Evolutionary conservation across 257 asterid species (phyloP), one percentile per base, ranked within the genome.

Genomic region (Cinchona pubescens): DNA sequence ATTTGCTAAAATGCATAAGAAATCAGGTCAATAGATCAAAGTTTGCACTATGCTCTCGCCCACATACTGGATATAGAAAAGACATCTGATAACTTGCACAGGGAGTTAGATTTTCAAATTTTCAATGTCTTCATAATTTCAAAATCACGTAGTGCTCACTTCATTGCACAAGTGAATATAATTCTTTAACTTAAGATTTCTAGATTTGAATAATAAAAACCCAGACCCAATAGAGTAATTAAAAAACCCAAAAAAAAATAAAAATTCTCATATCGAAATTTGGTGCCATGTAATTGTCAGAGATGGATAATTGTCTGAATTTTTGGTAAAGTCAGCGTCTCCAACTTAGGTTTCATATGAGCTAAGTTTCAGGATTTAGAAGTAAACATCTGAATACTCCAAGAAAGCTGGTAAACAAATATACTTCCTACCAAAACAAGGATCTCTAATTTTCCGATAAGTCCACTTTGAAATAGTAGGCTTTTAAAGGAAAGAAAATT

Each of bases 401-500:
- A 13, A 46, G 8, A 48, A 23, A 67, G 34, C 71, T 67, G 29
- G 37, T 38, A n/a, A 67, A 27, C 21, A 27, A 34, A 66, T 64
- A 66, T 64, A 38, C 4, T 74, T 1, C 48, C 53, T 37, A 48
- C 9, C 56, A 45, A 65, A 74, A 61, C 25, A 62, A 66, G 9
- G 27, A 63, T 45, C 46, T 2, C 14, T 2, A 67, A 42, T n/a
- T 40, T 18, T 42, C 45, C 6, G 10, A n/a, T 13, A 11, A 64
- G 1, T 8, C 15, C n/a, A 9, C 11, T n/a, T 29, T 64, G 27
- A 53, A 19, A 53, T 25, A 16, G 0, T 64, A 25, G 30, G 1
- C 62, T 64, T 48, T 40, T 55, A 74, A 3, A 56, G 63, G 12
- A 74, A 69, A 78, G 23, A 9, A 56, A 49, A 9, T 74, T 75